Conservation (phyloP, 2,329 filamentous ascomycete genomes). For the Fusarium gaditjirri region DNA sequence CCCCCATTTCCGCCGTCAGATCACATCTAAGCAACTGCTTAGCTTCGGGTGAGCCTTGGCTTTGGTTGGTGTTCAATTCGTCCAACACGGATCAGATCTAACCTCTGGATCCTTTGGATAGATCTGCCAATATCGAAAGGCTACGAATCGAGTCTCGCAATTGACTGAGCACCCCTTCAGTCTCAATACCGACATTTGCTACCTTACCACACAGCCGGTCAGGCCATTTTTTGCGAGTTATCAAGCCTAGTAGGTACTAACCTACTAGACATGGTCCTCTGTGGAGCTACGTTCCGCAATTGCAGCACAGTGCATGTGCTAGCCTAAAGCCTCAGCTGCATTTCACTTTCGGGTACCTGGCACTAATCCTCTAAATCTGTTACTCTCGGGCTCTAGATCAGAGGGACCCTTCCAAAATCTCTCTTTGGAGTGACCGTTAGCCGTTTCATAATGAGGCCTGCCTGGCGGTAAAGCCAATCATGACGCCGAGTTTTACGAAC, state of each 20-base stretch:
- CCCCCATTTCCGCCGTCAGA: constrained; percentile 23
- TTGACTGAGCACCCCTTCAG: not conserved
- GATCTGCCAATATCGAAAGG: not conserved
- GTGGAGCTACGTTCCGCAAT: not conserved
- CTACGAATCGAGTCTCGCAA: constrained; percentile 8
- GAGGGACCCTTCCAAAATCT: not conserved
- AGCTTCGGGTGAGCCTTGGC: not conserved
- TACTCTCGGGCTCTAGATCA: not conserved
- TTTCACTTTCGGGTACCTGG: constrained; percentile 38
- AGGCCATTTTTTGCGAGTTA: not conserved
- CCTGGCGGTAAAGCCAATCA: constrained; percentile 22
- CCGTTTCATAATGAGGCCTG: constrained; percentile 2
- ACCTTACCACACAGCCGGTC: not conserved
- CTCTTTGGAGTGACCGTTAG: constrained; percentile 23
- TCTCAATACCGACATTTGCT: not conserved
- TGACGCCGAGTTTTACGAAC: not conserved
- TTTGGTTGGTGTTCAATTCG: not conserved
- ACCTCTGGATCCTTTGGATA: not conserved
- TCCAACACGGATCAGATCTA: not conserved
- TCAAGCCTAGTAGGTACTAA: not conserved
- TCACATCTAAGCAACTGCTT: constrained; percentile 5
- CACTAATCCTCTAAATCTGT: constrained; percentile 20
- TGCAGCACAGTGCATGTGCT: not conserved
- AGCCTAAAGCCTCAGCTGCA: constrained; percentile 18
- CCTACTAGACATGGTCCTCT: not conserved